phyloP scores from a whole-genome alignment of 352 stramenopile genomes.

The Globisporangium canariense region DNA sequence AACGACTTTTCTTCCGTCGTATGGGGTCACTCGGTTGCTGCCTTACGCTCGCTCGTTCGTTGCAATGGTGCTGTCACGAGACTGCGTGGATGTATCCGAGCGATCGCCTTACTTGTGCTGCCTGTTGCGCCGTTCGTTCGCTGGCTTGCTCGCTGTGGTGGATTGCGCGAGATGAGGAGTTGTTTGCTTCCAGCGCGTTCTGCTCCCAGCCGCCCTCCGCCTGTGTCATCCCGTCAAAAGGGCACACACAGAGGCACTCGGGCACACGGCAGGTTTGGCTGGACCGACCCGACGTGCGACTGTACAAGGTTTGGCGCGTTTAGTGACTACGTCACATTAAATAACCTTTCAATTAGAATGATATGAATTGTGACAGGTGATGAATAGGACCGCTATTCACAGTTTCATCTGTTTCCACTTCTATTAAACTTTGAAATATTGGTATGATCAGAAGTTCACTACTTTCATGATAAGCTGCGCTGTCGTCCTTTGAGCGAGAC shows the following conservation, averaged over 20 bases:
- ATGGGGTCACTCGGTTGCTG: background rate
- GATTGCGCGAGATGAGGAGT: background rate
- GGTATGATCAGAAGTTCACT: no score
- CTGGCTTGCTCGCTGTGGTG: background rate
- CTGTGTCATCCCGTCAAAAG: background rate
- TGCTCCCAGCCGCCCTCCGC: background rate
- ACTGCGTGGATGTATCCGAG: background rate
- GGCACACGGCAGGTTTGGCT: background rate
- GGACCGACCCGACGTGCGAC: background rate
- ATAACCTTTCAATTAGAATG: no score
- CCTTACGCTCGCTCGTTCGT: background rate
- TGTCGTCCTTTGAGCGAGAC: no score
- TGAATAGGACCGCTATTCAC: no score
- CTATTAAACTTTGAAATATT: no score
- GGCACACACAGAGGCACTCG: background rate
- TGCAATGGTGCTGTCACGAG: background rate
- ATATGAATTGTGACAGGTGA: no score
- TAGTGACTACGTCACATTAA: no score
- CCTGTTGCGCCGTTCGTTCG: background rate
- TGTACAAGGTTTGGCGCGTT: no score
- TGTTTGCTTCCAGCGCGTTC: background rate
- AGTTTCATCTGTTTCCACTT: no score
- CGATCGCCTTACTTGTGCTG: background rate
- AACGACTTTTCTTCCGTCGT: background rate
- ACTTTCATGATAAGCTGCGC: no score